phyloP scores from a whole-genome alignment of 1,284 basidiomycete genomes.

The Moniliophthora roreri region DNA sequence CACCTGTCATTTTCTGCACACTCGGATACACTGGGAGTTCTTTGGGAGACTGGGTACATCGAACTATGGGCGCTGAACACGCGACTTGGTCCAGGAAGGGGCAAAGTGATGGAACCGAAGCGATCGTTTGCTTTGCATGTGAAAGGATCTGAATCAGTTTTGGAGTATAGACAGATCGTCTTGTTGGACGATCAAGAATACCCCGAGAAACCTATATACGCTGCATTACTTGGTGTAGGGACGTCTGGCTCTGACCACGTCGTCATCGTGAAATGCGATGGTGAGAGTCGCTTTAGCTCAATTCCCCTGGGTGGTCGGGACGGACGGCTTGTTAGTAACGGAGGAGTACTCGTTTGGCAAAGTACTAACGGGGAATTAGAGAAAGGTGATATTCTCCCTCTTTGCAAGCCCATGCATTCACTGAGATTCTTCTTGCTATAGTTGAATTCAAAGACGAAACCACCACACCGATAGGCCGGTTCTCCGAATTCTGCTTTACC shows the following conservation, averaged over 20 bases:
- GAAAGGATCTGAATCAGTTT: conserved; percentile 23
- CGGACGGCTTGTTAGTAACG: conserved; percentile 42
- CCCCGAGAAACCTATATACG: background rate
- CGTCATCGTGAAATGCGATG: conserved; percentile 2
- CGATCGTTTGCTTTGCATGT: conserved; percentile 33
- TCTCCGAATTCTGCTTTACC: conserved; percentile 63
- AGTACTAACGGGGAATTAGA: conserved; percentile 49
- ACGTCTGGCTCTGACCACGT: conserved; percentile 6
- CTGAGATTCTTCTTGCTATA: conserved; percentile 15
- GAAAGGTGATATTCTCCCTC: conserved; percentile 39
- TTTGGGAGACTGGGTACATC: conserved; percentile 67
- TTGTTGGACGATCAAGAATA: conserved; percentile 21
- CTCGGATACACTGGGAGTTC: conserved; percentile 61
- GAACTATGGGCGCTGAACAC: conserved; percentile 74
- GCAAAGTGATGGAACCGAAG: conserved; percentile 62
- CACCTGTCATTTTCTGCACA: conserved; percentile 65
- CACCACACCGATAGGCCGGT: conserved; percentile 34
- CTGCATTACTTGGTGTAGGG: conserved; percentile 6
- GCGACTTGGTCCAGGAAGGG: conserved; percentile 57
- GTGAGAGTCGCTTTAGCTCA: conserved; percentile 5
- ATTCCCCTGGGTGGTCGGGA: conserved; percentile 31
- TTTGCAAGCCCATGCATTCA: background rate
- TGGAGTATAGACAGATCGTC: conserved; percentile 38
- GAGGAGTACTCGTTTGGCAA: conserved; percentile 45
- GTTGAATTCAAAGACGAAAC: conserved; percentile 25